phyloP scores from a whole-genome alignment of 1,139 yeast species.

The Zygosaccharomyces sapae region DNA sequence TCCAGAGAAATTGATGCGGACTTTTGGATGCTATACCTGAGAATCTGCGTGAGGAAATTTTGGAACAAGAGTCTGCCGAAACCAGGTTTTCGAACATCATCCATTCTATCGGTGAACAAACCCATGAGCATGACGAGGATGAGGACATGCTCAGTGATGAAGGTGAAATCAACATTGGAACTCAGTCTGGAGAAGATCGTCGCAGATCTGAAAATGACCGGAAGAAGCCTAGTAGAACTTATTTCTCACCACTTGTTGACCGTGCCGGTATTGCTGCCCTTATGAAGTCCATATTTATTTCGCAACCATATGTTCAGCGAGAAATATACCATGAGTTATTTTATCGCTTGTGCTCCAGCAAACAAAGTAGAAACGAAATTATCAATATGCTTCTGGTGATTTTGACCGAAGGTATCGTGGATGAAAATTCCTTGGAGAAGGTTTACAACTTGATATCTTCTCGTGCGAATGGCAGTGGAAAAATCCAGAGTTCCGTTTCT shows the following conservation, averaged over 20 bases:
- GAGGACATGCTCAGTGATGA: slow-evolving; percentile 25
- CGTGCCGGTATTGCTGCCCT: slow-evolving; percentile 72
- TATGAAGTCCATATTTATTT: slow-evolving; percentile 66
- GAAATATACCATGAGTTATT: slow-evolving; percentile 65
- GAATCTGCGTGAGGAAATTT: slow-evolving; percentile 64
- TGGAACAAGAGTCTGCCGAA: slow-evolving; percentile 61
- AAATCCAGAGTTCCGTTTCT: slow-evolving; percentile 19
- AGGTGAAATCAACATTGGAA: slow-evolving; percentile 22
- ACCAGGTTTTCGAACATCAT: slow-evolving; percentile 35
- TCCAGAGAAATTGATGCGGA: slow-evolving; percentile 73
- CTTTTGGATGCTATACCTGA: slow-evolving; percentile 80
- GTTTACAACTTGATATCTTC: slow-evolving; percentile 56
- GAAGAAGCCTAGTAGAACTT: slow-evolving; percentile 41
- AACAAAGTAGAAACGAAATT: slow-evolving; percentile 76
- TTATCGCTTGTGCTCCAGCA: slow-evolving; percentile 65
- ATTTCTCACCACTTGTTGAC: slow-evolving; percentile 67
- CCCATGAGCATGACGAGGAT: slow-evolving; percentile 27
- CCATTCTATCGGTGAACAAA: slow-evolving; percentile 31
- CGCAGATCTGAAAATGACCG: slow-evolving; percentile 21
- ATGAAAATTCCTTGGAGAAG: slow-evolving; percentile 58
- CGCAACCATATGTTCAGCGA: slow-evolving; percentile 63
- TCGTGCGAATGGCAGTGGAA: slow-evolving; percentile 33
- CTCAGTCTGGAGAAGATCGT: slow-evolving; percentile 6
- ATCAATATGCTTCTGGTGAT: slow-evolving; percentile 64
- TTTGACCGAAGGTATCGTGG: slow-evolving; percentile 67